phyloP scores from a whole-genome alignment of 1,139 yeast species.

The Kodamaea suecica region DNA sequence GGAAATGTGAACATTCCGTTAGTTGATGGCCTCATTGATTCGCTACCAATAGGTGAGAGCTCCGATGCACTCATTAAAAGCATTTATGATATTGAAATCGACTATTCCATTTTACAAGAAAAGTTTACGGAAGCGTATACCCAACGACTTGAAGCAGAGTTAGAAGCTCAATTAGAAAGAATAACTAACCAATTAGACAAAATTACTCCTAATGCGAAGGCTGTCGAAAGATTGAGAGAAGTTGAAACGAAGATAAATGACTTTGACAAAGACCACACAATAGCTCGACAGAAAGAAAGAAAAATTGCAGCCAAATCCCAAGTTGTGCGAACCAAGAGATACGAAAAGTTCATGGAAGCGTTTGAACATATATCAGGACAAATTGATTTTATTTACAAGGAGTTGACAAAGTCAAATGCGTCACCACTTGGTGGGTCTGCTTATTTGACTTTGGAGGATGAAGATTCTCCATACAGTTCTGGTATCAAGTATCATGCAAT shows the following conservation, averaged over 20 bases:
- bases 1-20: conserved; percentile 69
- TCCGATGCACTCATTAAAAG: conserved; percentile 38
- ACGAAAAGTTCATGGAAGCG: conserved; percentile 63
- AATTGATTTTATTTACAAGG: conserved; percentile 83
- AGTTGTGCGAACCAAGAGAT: conserved; percentile 57
- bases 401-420: conserved; percentile 65
- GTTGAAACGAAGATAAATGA: conserved; percentile 60
- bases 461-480: conserved; percentile 79
- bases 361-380: conserved; percentile 70
- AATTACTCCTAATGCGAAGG: conserved; percentile 78
- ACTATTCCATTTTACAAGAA: conserved; percentile 50
- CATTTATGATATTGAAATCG: conserved; percentile 52
- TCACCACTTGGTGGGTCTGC: conserved; percentile 92
- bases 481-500: conserved; percentile 92
- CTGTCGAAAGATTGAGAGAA: conserved; percentile 70
- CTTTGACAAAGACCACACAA: conserved; percentile 63
- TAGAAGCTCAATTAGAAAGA: conserved; percentile 34
- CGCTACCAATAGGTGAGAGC: conserved; percentile 45
- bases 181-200: conserved; percentile 49
- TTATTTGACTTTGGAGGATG: conserved; percentile 79
- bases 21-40: conserved; percentile 51
- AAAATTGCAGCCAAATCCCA: conserved; percentile 56
- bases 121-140: conserved; percentile 39
- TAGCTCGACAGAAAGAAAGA: conserved; percentile 60
- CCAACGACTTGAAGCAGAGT: conserved; percentile 46